These are phyloP conservation scores for Cystofilobasidium bisporidii DNA, from an alignment of 768 basidiomycete species.

Conservation along the genomic window DNA sequence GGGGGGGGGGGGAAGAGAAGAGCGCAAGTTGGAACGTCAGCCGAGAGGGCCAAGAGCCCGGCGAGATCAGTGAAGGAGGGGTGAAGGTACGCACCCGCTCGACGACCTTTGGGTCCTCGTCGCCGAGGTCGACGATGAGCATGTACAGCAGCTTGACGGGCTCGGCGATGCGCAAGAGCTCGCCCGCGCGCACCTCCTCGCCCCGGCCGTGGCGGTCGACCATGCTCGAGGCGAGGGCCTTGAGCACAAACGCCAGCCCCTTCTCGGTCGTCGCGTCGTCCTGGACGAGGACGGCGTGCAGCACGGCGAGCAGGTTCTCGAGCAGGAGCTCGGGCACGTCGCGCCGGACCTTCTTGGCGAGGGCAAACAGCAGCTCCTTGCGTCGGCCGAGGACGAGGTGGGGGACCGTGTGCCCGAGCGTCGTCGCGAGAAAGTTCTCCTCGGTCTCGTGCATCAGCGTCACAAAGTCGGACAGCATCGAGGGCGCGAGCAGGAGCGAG, in stretches of 20 bases:
- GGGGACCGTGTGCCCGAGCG: slow-evolving; percentile 59
- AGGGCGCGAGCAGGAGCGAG: slow-evolving; percentile 13
- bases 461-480: slow-evolving; percentile 23
- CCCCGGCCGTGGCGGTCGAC: slow-evolving; percentile 6
- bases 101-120: slow-evolving; percentile 49
- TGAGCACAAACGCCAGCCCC: slow-evolving; percentile 55
- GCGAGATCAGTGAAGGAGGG: slow-evolving; percentile 1
- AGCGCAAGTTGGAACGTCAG: too few species aligned
- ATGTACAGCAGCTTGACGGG: slow-evolving; percentile 51
- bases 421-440: slow-evolving; percentile 40
- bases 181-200: slow-evolving; percentile 4
- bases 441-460: slow-evolving; percentile 23
- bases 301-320: slow-evolving; percentile 51
- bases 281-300: slow-evolving; percentile 56
- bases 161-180: slow-evolving; percentile 40
- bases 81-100: slow-evolving; percentile 46
- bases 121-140: slow-evolving; percentile 67
- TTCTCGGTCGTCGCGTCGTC: slow-evolving; percentile 51
- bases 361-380: slow-evolving; percentile 50
- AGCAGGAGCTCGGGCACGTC: slow-evolving; percentile 49
- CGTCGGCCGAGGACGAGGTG: slow-evolving; percentile 58
- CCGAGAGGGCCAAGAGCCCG: too few species aligned
- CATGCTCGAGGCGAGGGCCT: slow-evolving; percentile 53
- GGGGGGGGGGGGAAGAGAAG: slow-evolving; percentile 48
- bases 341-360: slow-evolving; percentile 50